Conservation (phyloP, 1,284 basidiomycete species). For the Marasmius oreades region DNA sequence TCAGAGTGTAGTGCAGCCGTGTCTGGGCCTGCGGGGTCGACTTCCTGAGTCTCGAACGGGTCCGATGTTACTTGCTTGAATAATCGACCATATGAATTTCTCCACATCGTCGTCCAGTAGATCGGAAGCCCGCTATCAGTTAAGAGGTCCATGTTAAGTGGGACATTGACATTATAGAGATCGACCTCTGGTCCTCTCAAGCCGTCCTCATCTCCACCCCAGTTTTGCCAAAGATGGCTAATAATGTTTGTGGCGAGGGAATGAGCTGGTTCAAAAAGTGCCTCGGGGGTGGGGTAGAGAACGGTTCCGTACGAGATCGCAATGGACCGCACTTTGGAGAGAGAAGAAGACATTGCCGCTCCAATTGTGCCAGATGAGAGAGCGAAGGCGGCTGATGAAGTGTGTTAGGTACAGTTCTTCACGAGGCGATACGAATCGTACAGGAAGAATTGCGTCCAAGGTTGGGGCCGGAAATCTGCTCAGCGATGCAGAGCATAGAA, state of each 20-base stretch:
- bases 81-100: constrained; percentile 70
- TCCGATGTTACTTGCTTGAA: constrained; percentile 50
- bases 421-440: constrained; percentile 25
- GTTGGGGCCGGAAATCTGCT: constrained; percentile 72
- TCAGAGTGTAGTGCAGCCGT: constrained; percentile 21
- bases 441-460: constrained; percentile 80
- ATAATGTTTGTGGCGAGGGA: constrained; percentile 66
- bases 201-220: constrained; percentile 68
- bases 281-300: constrained; percentile 60
- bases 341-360: constrained; percentile 58
- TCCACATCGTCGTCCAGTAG: constrained; percentile 75
- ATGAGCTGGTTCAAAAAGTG: constrained; percentile 68
- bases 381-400: constrained; percentile 67
- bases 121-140: constrained; percentile 55
- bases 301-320: constrained; percentile 86
- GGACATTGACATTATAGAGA: constrained; percentile 81
- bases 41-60: constrained; percentile 16
- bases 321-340: constrained; percentile 69
- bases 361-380: constrained; percentile 90
- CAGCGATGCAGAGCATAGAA: constrained; percentile 1
- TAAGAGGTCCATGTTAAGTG: constrained; percentile 62
- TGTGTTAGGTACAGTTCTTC: constrained; percentile 7
- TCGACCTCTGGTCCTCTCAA: constrained; percentile 64
- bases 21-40: constrained; percentile 42
- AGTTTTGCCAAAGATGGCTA: constrained; percentile 71